phyloP scores from a whole-genome alignment of 192 early-diverging fungal genomes.

The Entomortierella beljakovae region DNA sequence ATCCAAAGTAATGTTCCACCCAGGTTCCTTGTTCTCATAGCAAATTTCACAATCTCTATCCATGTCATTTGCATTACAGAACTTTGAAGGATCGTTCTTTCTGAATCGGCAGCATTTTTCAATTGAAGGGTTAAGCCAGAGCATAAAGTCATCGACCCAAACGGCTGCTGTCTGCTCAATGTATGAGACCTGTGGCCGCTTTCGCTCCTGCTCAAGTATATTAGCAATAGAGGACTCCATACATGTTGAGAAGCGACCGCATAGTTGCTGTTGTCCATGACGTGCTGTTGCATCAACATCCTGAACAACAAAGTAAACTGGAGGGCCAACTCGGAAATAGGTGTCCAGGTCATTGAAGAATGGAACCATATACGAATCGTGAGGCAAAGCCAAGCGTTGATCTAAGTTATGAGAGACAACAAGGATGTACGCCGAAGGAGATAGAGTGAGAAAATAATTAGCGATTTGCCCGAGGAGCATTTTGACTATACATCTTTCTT shows the following conservation, averaged over 20 bases:
- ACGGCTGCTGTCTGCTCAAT: slow-evolving; percentile 71
- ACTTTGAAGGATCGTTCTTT: slow-evolving; percentile 50
- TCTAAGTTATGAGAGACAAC: slow-evolving; percentile 54
- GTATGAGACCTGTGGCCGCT: slow-evolving; percentile 67
- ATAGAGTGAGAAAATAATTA: background rate
- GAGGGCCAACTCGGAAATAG: slow-evolving; percentile 72
- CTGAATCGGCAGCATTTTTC: slow-evolving; percentile 67
- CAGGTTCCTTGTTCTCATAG: slow-evolving; percentile 53
- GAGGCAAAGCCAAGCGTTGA: slow-evolving; percentile 70
- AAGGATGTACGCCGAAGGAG: no score
- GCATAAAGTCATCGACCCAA: slow-evolving; percentile 75
- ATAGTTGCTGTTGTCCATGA: slow-evolving; percentile 63
- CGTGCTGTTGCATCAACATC: slow-evolving; percentile 59
- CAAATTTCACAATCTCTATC: slow-evolving; percentile 62
- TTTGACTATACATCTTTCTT: no score
- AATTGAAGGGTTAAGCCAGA: slow-evolving; percentile 71
- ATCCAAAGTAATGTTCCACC: slow-evolving; percentile 69
- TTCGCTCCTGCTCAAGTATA: slow-evolving; percentile 72
- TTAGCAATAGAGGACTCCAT: slow-evolving; percentile 64
- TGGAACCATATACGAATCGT: slow-evolving; percentile 71
- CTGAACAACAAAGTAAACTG: slow-evolving; percentile 73
- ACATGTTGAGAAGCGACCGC: slow-evolving; percentile 70
- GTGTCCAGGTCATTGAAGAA: slow-evolving; percentile 71
- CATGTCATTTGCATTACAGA: slow-evolving; percentile 64
- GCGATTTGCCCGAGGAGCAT: background rate